Percentiles rank a stretch among this genome's conserved stretches.
phyloP scores from a whole-genome alignment of 352 stramenopile genomes.

The Pythium apleroticum region DNA sequence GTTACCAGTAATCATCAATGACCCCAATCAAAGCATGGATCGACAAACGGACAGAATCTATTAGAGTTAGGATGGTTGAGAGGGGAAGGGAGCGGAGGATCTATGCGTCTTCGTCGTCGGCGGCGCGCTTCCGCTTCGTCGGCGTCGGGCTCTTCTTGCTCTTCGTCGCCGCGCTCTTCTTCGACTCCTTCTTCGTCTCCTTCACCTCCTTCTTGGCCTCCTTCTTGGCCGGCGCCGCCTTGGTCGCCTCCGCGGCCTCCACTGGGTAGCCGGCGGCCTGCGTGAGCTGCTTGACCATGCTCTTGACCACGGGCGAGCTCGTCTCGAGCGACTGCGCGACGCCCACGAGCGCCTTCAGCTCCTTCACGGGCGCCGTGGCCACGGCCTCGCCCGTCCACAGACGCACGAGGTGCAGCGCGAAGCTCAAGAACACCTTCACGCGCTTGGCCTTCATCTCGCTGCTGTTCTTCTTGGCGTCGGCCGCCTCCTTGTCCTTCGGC shows the following conservation, averaged over 20 bases:
- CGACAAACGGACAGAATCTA: conserved; percentile 3
- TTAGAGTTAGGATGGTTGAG: conserved; percentile 5
- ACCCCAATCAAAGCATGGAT: background rate
- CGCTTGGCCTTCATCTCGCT: conserved; percentile 68
- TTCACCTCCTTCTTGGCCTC: conserved; percentile 28
- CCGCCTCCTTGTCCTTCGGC: conserved; percentile 40
- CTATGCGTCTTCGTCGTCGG: conserved; percentile 22
- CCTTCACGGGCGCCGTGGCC: conserved; percentile 10
- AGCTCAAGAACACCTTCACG: conserved; percentile 69
- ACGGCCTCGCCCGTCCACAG: conserved; percentile 36
- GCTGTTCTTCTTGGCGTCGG: conserved; percentile 21
- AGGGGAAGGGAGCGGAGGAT: background rate
- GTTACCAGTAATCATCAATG: conserved; percentile 3
- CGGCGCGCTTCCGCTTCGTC: conserved; percentile 29
- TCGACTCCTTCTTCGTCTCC: conserved; percentile 41
- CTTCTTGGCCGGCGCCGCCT: conserved; percentile 16
- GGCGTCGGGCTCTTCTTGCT: conserved; percentile 29
- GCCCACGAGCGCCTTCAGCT: conserved; percentile 34
- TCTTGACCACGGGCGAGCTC: conserved; percentile 68
- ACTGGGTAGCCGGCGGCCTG: conserved; percentile 25
- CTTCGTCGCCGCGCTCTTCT: conserved; percentile 14
- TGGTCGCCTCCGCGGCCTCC: conserved; percentile 6
- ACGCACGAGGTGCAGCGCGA: conserved; percentile 67
- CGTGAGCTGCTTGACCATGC: conserved; percentile 66
- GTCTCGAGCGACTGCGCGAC: conserved; percentile 50